Evolutionary conservation across 345 rosid genomes (phyloP).

Genomic region (Chamaenerion angustifolium): DNA sequence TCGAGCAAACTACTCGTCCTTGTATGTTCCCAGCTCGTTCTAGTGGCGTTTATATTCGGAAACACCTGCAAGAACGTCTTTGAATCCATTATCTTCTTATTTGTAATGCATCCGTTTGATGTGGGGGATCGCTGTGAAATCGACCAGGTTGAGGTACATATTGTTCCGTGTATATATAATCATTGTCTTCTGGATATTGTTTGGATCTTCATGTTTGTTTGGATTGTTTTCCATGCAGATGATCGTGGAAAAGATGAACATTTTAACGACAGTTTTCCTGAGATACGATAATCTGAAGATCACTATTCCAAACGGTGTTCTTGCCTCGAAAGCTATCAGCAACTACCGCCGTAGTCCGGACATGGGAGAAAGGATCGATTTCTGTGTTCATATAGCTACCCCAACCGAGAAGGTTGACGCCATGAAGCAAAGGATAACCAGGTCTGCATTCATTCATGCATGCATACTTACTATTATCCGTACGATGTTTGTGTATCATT

Average conservation of each 20-base stretch:
- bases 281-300: conserved; percentile 26
- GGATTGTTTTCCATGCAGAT: conserved; percentile 12
- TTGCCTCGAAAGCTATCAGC: conserved; percentile 25
- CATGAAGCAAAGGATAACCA: conserved; percentile 18
- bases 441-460: conserved; percentile 9
- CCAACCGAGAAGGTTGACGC: conserved; percentile 25
- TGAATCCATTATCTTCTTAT: conserved; percentile 31
- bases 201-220: background rate
- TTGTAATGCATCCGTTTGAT: conserved; percentile 34
- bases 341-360: conserved; percentile 33
- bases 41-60: conserved; percentile 33
- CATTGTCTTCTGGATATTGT: too few species aligned
- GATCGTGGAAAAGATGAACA: conserved; percentile 38
- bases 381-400: conserved; percentile 23
- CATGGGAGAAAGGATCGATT: conserved; percentile 33
- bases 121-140: conserved; percentile 38
- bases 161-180: too few species aligned
- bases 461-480: too few species aligned
- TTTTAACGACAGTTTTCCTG: conserved; percentile 25
- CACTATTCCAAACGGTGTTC: conserved; percentile 18
- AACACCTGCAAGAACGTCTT: conserved; percentile 28
- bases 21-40: conserved; percentile 24
- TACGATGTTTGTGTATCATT: too few species aligned
- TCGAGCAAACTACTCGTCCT: conserved; percentile 19
- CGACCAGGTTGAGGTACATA: conserved; percentile 23